Conservation (phyloP, 2,329 filamentous ascomycete species). For the Diaporthe caulivora region DNA sequence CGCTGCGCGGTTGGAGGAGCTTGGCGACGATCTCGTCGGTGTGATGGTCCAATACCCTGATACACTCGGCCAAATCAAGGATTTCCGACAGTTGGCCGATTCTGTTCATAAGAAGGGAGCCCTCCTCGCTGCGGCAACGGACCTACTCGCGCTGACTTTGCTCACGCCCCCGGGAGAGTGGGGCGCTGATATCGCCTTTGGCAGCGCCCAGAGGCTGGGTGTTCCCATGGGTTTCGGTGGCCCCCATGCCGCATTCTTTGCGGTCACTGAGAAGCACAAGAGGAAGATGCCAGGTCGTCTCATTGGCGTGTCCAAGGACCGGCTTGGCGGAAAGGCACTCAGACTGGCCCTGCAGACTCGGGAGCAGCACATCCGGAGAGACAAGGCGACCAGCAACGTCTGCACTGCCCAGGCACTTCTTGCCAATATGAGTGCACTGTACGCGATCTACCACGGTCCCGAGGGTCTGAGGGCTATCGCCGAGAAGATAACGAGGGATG, state of each 20-base stretch:
- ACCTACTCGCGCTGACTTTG: slow-evolving; percentile 87
- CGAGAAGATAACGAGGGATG: slow-evolving; percentile 78
- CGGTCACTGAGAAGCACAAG: slow-evolving; percentile 91
- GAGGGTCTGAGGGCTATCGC: slow-evolving; percentile 86
- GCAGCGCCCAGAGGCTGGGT: slow-evolving; percentile 90
- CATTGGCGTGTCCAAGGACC: slow-evolving; percentile 92
- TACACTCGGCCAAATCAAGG: slow-evolving; percentile 82
- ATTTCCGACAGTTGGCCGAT: slow-evolving; percentile 81
- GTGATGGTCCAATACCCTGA: slow-evolving; percentile 97
- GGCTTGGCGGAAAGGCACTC: slow-evolving; percentile 83
- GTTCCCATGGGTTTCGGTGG: slow-evolving; percentile 93
- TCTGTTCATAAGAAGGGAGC: slow-evolving; percentile 82
- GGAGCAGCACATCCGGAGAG: slow-evolving; percentile 95
- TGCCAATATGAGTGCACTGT: slow-evolving; percentile 96
- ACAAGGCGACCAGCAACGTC: slow-evolving; percentile 98
- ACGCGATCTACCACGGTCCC: slow-evolving; percentile 93
- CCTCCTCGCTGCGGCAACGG: slow-evolving; percentile 88
- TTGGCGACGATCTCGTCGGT: slow-evolving; percentile 86
- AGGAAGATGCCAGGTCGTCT: slow-evolving; percentile 92
- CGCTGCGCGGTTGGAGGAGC: slow-evolving; percentile 74
- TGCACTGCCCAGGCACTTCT: slow-evolving; percentile 95
- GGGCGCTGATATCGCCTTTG: slow-evolving; percentile 95
- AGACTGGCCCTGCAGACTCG: slow-evolving; percentile 90
- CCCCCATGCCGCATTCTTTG: slow-evolving; percentile 97
- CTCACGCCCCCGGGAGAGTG: slow-evolving; percentile 93